These are phyloP conservation scores for Corymbia calophylla DNA, from an alignment of 441 rosid species.

Conservation along the genomic window DNA sequence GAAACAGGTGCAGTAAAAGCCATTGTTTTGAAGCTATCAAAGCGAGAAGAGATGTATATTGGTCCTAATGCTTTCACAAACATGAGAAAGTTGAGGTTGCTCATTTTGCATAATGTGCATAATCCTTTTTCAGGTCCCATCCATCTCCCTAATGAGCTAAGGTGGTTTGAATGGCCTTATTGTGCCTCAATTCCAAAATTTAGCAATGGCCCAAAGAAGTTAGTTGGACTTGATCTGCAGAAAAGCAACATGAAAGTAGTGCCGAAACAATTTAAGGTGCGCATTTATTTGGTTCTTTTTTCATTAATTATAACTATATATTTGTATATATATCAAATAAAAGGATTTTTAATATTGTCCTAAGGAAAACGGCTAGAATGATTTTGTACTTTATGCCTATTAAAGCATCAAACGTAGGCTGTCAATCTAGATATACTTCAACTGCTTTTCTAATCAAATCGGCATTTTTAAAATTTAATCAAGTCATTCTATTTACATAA, in stretches of 20 bases:
- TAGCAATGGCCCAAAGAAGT: neutral
- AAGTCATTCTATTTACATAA: no score
- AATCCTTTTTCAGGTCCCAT: neutral
- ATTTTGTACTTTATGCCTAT: neutral
- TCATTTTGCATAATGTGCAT: neutral
- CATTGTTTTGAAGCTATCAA: neutral
- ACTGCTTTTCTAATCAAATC: no score
- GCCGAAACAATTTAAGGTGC: neutral
- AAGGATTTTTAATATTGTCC: neutral
- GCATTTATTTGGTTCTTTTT: neutral
- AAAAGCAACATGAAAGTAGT: neutral
- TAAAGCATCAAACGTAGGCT: neutral
- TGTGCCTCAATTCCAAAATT: neutral
- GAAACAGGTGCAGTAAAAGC: neutral
- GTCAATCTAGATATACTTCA: neutral
- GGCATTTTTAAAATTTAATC: no score
- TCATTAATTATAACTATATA: neutral
- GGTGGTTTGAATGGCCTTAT: neutral
- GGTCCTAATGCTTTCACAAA: neutral
- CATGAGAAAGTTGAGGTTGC: neutral
- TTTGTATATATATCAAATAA: neutral
- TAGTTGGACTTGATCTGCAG: neutral
- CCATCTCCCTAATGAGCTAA: neutral
- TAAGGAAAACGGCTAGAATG: neutral
- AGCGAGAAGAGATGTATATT: neutral